Base-by-base conservation (phyloP, 192 early-diverging fungal species). In the Fimicolochytrium jonesii region DNA sequence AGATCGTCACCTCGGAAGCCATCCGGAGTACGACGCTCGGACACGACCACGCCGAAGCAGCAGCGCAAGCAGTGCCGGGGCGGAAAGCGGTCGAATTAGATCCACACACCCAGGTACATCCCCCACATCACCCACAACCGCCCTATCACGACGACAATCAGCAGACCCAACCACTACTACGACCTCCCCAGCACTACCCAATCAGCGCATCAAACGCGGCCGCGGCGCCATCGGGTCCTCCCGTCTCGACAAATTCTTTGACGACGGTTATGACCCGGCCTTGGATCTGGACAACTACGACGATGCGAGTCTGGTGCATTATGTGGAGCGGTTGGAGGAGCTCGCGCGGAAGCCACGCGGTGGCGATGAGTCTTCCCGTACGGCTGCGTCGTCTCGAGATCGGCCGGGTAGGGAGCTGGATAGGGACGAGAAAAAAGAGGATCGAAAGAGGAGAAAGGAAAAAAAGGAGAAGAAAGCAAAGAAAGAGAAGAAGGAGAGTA, bases 261-360 rank as follows among this genome's bases (percentile, higher is more conserved):
- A 44, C 11, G 68, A 75, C 6, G 56, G 37, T 3, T 80, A 80
- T 59, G 63, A 80, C 54, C 76, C 78, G 0, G 26, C 58, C 10
- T 59, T 78, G 2, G 78, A 80, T 58, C 55, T 76, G 20, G 68
- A 73, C 56, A 80, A 80, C 62, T 80, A 76, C 55, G 73, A 76
- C 58, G 78, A 78, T 26, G 35, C 30, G 11, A 73, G 49, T 56
- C 23, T 78, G 30, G 49, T 56, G 2, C 48, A 60, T 17, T 80
- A 76, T 50, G 65, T 78, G 3, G 22, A 65, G 13, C 45, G 65
- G 9, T 13, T 80, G 17, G 65, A 74, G 41, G 71, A 64, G 11
- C 45, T 69, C 31, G 33, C 11, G 53, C 35, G 3, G 2, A 17
- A 30, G 3, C n/a, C 23, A 23, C 5, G 15, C 5, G 4, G 48